Evolutionary conservation across 2,329 filamentous ascomycete species (phyloP).

Genomic region (Zymoseptoria pseudotritici): DNA sequence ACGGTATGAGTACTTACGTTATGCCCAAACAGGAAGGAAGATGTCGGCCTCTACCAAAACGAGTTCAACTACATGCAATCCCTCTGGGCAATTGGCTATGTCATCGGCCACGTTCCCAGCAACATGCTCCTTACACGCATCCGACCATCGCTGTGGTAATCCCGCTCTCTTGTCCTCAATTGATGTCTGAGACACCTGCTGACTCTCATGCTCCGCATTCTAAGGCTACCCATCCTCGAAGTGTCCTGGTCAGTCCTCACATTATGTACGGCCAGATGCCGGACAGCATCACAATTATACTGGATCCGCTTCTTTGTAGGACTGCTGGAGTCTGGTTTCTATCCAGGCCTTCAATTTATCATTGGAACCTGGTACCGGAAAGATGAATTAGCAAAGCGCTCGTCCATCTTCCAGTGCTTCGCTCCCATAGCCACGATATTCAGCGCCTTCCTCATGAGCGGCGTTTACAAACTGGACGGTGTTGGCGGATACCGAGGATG

Average conservation of each 20-base stretch:
- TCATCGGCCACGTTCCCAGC: slow-evolving; percentile 30
- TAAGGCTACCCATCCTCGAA: slow-evolving; percentile 44
- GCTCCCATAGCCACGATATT: slow-evolving; percentile 40
- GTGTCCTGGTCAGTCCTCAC: slow-evolving; percentile 43
- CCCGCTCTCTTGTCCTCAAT: background rate
- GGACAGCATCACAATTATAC: slow-evolving; percentile 38
- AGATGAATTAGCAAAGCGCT: slow-evolving; percentile 45
- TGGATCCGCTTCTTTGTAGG: slow-evolving; percentile 44
- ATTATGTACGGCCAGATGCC: slow-evolving; percentile 35
- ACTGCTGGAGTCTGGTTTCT: slow-evolving; percentile 45
- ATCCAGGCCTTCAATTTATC: slow-evolving; percentile 45
- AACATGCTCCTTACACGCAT: slow-evolving; percentile 46
- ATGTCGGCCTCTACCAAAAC: slow-evolving; percentile 46
- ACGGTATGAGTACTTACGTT: background rate
- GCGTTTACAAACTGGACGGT: slow-evolving; percentile 43
- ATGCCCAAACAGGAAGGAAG: slow-evolving; percentile 33
- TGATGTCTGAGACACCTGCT: slow-evolving; percentile 40
- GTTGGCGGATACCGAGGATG: slow-evolving; percentile 37
- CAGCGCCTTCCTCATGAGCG: slow-evolving; percentile 49
- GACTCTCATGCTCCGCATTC: slow-evolving; percentile 40
- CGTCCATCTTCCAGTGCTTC: slow-evolving; percentile 47
- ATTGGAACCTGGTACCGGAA: slow-evolving; percentile 46
- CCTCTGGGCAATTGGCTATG: slow-evolving; percentile 36
- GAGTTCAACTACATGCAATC: slow-evolving; percentile 48
- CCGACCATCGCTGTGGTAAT: slow-evolving; percentile 39